Conservation (phyloP, 225 moss, liverwort and hornwort genomes). For the Bryum argenteum region DNA sequence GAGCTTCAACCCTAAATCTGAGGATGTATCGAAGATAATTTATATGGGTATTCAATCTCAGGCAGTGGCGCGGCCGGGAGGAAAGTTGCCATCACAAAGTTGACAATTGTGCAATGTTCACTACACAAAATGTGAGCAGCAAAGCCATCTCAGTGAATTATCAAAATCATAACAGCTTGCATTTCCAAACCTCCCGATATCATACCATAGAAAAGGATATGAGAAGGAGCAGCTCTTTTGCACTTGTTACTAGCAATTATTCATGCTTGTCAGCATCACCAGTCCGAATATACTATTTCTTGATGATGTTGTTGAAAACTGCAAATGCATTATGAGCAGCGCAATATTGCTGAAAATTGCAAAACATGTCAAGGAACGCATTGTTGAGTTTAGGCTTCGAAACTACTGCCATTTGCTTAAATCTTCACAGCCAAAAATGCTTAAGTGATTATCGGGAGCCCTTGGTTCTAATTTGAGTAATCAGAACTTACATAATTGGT, state of each 20-base stretch:
- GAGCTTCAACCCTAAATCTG: too few species aligned
- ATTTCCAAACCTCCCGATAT: constrained; percentile 10
- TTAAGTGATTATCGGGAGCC: background rate
- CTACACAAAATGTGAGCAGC: too few species aligned
- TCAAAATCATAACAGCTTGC: constrained; percentile 13
- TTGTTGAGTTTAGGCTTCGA: background rate
- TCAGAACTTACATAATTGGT: constrained; percentile 84
- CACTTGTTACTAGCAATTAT: constrained; percentile 92
- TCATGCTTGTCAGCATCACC: constrained; percentile 96
- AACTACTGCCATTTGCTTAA: too few species aligned
- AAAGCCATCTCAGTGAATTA: too few species aligned
- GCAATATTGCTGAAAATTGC: background rate
- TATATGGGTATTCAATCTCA: too few species aligned
- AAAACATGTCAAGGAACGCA: constrained; percentile 18
- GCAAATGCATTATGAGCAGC: too few species aligned
- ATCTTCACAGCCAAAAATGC: constrained; percentile 3
- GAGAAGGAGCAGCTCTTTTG: constrained; percentile 58
- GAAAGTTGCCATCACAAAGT: too few species aligned
- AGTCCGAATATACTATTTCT: constrained; percentile 88
- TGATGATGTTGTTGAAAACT: constrained; percentile 98
- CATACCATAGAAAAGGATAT: constrained; percentile 10
- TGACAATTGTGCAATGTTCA: too few species aligned
- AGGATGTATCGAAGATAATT: too few species aligned
- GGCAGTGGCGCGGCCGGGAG: too few species aligned
- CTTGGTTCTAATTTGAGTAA: background rate